phyloP scores from a whole-genome alignment of 139 green algal species.

The Haematococcus lacustris region DNA sequence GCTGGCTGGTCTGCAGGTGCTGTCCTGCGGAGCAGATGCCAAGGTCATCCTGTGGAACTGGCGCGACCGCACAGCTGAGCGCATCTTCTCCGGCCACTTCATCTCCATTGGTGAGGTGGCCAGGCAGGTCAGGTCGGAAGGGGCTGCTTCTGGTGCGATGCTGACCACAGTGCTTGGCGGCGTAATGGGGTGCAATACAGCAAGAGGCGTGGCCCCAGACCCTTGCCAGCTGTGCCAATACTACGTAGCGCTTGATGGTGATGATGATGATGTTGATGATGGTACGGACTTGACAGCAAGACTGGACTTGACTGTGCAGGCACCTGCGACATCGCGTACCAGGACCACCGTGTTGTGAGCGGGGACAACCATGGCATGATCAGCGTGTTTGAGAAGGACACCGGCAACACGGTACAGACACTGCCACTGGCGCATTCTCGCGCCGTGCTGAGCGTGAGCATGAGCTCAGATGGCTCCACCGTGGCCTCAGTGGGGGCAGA shows the following conservation, averaged over 20 bases:
- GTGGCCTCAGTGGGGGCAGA: slow-evolving; percentile 34
- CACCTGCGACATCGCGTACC: slow-evolving; percentile 25
- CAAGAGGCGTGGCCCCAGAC: too few relatives aligned
- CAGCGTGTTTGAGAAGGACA: slow-evolving; percentile 42
- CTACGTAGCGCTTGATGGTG: too few relatives aligned
- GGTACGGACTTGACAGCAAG: too few relatives aligned
- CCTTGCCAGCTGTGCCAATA: too few relatives aligned
- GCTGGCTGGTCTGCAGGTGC: too few relatives aligned
- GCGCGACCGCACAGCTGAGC: slow-evolving; percentile 17
- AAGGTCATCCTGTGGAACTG: slow-evolving; percentile 46
- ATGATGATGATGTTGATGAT: too few relatives aligned
- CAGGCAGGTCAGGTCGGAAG: too few relatives aligned
- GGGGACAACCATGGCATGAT: slow-evolving; percentile 36
- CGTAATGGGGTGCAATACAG: too few relatives aligned
- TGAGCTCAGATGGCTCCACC: slow-evolving; percentile 31
- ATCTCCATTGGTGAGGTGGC: slow-evolving; percentile 36
- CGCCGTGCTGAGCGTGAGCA: slow-evolving; percentile 28
- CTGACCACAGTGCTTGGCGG: too few relatives aligned
- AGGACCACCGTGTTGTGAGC: slow-evolving; percentile 4
- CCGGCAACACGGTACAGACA: slow-evolving; percentile 32
- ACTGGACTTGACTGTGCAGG: too few relatives aligned
- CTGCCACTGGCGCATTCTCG: slow-evolving; percentile 34
- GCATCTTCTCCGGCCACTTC: slow-evolving; percentile 49
- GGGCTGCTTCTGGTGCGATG: too few relatives aligned
- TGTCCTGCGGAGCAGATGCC: slow-evolving; percentile 35